A percentile compares a stretch with the other conserved stretches of the same genome.
These are phyloP conservation scores for Epichloe amarillans DNA, from an alignment of 2,329 filamentous ascomycete species.

Conservation along the genomic window DNA sequence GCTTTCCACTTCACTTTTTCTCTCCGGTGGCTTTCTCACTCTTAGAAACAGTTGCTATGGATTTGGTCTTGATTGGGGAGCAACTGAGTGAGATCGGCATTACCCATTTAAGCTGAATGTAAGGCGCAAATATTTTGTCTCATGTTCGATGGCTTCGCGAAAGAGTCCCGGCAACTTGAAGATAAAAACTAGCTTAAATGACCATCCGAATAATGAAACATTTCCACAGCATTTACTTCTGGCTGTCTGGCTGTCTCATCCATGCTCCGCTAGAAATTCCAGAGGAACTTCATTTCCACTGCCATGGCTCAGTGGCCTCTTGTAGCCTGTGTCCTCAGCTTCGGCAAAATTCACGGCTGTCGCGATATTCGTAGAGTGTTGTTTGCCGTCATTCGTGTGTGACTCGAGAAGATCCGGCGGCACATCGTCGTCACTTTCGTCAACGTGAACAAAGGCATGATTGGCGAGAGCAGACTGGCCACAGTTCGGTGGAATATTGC, in stretches of 20 bases:
- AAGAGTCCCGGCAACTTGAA: too few species aligned
- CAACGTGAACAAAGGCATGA: neutral
- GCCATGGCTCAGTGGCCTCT: conserved; percentile 14
- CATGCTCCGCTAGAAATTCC: conserved; percentile 38
- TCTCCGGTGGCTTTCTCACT: too few species aligned
- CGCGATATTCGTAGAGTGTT: neutral
- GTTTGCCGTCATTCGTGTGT: conserved; percentile 14
- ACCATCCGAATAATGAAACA: too few species aligned
- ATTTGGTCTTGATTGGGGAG: too few species aligned
- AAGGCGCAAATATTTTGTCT: too few species aligned
- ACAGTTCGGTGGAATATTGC: neutral
- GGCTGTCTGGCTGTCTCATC: neutral
- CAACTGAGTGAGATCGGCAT: too few species aligned
- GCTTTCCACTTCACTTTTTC: too few species aligned
- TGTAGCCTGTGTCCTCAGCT: conserved; percentile 5
- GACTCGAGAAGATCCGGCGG: conserved; percentile 18
- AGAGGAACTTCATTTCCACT: conserved; percentile 37
- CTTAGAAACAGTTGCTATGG: too few species aligned
- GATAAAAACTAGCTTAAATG: too few species aligned
- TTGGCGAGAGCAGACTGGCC: neutral
- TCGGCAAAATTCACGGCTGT: neutral
- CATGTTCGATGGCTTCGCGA: too few species aligned
- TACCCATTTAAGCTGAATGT: too few species aligned
- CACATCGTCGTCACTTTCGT: conserved; percentile 13
- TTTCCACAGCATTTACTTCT: neutral